phyloP scores from a whole-genome alignment of 148 eudicot genomes.

The Vaccinium vitisidaea region DNA sequence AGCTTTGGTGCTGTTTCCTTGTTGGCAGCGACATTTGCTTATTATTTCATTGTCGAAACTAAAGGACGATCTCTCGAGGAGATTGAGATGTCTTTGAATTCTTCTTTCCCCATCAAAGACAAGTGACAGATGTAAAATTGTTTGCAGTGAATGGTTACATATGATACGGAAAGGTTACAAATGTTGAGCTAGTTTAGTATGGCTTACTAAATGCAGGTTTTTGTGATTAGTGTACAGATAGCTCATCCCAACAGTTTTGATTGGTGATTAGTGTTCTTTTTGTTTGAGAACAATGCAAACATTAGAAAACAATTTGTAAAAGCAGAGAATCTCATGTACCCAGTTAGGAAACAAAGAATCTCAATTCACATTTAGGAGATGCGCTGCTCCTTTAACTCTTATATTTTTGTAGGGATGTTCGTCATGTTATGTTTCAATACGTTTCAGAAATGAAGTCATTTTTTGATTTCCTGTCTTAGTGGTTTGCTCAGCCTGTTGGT shows the following conservation, averaged over 20 bases:
- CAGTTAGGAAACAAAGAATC: too few species aligned
- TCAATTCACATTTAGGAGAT: too few species aligned
- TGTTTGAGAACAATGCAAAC: too few species aligned
- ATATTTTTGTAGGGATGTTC: conserved; percentile 1
- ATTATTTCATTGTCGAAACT: conserved; percentile 57
- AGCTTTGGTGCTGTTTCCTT: conserved; percentile 65
- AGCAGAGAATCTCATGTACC: too few species aligned
- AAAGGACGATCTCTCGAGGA: conserved; percentile 87
- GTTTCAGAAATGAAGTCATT: not conserved
- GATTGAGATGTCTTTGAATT: conserved; percentile 64
- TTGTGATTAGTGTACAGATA: too few species aligned
- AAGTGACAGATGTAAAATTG: conserved; percentile 14
- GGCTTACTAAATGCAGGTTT: not conserved
- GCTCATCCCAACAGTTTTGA: too few species aligned
- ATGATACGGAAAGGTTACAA: not conserved
- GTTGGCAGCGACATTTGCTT: conserved; percentile 60
- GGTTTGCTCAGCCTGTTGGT: not conserved
- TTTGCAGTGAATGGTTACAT: not conserved
- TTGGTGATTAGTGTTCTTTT: too few species aligned
- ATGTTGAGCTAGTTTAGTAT: not conserved
- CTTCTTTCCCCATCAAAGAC: conserved; percentile 33
- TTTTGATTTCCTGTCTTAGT: conserved; percentile 6
- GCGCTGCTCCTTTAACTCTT: too few species aligned
- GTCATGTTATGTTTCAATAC: not conserved
- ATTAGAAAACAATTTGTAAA: too few species aligned